Conservation (phyloP, 2,329 filamentous ascomycete genomes). For the Colletotrichum sp. region DNA sequence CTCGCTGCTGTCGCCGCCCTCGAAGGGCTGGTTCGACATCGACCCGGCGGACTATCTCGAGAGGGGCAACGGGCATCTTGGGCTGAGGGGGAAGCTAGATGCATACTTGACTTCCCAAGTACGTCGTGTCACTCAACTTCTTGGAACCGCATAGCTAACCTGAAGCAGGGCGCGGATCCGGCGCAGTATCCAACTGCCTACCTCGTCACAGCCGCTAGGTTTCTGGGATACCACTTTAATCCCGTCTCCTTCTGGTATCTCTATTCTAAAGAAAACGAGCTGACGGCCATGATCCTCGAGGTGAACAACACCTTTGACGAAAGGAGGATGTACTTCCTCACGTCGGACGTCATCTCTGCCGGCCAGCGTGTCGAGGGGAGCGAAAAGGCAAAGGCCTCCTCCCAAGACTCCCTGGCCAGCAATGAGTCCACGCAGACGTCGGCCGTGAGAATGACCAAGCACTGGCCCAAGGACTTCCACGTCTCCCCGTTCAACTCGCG, state of each 20-base stretch:
- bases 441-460: slow-evolving; percentile 46
- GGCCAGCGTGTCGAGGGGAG: slow-evolving; percentile 13
- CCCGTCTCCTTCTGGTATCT: slow-evolving; percentile 83
- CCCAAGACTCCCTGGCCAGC: neutral
- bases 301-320: slow-evolving; percentile 82
- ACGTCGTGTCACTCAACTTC: slow-evolving; percentile 19
- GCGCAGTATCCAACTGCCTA: slow-evolving; percentile 70
- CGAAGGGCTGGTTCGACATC: slow-evolving; percentile 61
- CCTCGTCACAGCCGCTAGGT: slow-evolving; percentile 71
- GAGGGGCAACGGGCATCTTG: slow-evolving; percentile 54
- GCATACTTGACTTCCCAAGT: slow-evolving; percentile 64
- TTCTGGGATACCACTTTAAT: slow-evolving; percentile 75
- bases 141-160: slow-evolving; percentile 13
- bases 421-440: slow-evolving; percentile 21
- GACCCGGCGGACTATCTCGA: slow-evolving; percentile 66
- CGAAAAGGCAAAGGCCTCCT: neutral
- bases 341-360: slow-evolving; percentile 35
- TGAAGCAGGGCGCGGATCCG: slow-evolving; percentile 59
- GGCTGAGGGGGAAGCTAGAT: slow-evolving; percentile 68
- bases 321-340: slow-evolving; percentile 68
- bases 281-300: slow-evolving; percentile 72
- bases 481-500: slow-evolving; percentile 77
- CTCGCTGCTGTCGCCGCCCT: slow-evolving; percentile 26
- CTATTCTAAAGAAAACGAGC: slow-evolving; percentile 61
- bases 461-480: slow-evolving; percentile 76